phyloP scores from a whole-genome alignment of 257 asterid species.

The Solanum sitiens region DNA sequence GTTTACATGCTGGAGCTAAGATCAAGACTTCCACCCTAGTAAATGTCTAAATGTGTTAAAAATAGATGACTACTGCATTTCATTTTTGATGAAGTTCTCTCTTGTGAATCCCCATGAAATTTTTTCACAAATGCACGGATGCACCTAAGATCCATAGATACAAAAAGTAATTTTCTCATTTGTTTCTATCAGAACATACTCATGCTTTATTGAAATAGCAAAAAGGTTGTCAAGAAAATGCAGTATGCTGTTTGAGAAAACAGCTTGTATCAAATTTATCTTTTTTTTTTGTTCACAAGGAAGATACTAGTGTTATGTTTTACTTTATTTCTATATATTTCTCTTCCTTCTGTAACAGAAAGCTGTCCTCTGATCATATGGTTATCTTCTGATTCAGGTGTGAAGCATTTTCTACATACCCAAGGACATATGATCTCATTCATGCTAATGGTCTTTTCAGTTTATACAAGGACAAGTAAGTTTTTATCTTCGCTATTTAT shows the following conservation, averaged over 20 bases:
- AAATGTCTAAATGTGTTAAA: background rate
- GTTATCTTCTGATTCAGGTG: slow-evolving; percentile 38
- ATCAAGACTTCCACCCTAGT: background rate
- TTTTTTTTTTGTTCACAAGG: background rate
- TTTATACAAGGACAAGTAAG: slow-evolving; percentile 85
- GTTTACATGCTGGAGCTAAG: background rate
- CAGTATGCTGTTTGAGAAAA: background rate
- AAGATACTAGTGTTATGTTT: background rate
- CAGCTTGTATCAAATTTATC: background rate
- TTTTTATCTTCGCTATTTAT: background rate
- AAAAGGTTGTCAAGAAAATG: background rate
- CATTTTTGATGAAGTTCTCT: background rate
- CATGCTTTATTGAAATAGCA: background rate
- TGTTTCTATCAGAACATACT: background rate
- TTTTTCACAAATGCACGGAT: background rate
- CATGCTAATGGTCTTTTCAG: slow-evolving; percentile 86
- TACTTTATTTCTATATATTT: background rate
- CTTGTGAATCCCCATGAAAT: background rate
- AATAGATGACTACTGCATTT: background rate
- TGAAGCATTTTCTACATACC: slow-evolving; percentile 92
- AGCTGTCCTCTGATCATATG: background rate
- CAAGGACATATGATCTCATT: slow-evolving; percentile 90
- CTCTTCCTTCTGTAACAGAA: background rate
- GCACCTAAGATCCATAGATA: background rate
- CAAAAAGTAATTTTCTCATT: background rate